Evolutionary conservation across 2,329 filamentous ascomycete genomes (phyloP).

Genomic region (Pseudophaeomoniella oleicola): DNA sequence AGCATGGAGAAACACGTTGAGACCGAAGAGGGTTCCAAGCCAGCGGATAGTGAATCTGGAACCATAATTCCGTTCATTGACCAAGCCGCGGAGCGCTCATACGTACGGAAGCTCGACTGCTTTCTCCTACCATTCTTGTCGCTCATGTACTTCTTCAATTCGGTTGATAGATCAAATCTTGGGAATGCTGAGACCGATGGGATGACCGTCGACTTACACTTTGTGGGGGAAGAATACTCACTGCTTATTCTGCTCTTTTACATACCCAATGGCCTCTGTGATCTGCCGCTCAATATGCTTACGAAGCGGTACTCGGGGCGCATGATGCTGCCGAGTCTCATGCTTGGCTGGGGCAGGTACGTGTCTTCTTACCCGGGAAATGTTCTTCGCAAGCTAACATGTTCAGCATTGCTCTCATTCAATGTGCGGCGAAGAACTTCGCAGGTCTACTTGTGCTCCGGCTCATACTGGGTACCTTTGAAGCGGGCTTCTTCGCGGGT

Average conservation of each 20-base stretch:
- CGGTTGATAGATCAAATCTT: slow-evolving; percentile 25
- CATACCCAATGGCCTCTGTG: slow-evolving; percentile 34
- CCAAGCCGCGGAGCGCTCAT: slow-evolving; percentile 13
- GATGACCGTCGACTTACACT: slow-evolving; percentile 27
- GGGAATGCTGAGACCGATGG: slow-evolving; percentile 38
- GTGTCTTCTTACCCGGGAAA: neutral
- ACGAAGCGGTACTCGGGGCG: slow-evolving; percentile 32
- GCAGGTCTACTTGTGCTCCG: slow-evolving; percentile 33
- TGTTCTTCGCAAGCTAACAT: slow-evolving; percentile 27
- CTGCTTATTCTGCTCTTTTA: slow-evolving; percentile 36
- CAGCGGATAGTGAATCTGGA: too few relatives aligned
- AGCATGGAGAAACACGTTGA: too few relatives aligned
- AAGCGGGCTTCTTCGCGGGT: slow-evolving; percentile 41
- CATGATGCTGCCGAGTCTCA: slow-evolving; percentile 22
- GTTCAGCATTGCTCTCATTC: slow-evolving; percentile 33
- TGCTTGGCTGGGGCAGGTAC: slow-evolving; percentile 7
- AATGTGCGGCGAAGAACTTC: slow-evolving; percentile 35
- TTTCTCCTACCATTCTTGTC: slow-evolving; percentile 29
- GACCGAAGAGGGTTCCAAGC: too few relatives aligned
- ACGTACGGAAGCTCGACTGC: slow-evolving; percentile 24
- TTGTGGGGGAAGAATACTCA: slow-evolving; percentile 27
- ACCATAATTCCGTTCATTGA: too few relatives aligned
- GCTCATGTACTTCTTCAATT: slow-evolving; percentile 26
- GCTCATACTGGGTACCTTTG: slow-evolving; percentile 31
- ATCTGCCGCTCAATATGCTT: slow-evolving; percentile 34